Evolutionary conservation across 495 filamentous ascomycete species (phyloP), one percentile per base, ranked within the genome.

Genomic region (Aspergillus bridgeri): DNA sequence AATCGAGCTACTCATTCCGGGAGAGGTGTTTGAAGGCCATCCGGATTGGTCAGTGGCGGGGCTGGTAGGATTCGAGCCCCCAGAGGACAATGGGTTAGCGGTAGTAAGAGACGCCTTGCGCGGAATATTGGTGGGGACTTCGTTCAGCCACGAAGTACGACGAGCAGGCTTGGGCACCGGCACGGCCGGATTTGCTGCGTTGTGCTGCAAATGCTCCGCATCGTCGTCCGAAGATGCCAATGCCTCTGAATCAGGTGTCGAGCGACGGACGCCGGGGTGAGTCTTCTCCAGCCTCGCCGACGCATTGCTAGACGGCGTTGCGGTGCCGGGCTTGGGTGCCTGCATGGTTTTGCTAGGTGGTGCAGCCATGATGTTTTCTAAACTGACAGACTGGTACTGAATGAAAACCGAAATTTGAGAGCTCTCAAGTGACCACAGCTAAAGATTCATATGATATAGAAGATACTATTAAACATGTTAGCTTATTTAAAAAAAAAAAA

Each of bases 151-250:
- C 13, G 81, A 84, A 8, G 79, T 74, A 42, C 81, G 78, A 21
- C 81, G 74, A 23, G 63, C 68, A 47, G 79, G 74, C 56, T 76
- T 78, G 0, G 77, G 64, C 8, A 65, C 60, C 25, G 70, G 69
- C 1, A 69, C 69, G 47, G 65, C 71, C 20, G 72, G 68, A 33
- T 73, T 64, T 20, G 68, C 67, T 3, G 75, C 68, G 6, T 69
- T 55, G 8, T 70, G 65, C 9, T 69, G 64, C 17, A 62, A 60
- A 59, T 83, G 79, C 27, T 81, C 91, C 33, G 75, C 81, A 67
- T 97, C 92, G 64, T 97, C 92, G 66, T 97, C 92, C 3, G 92
- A 96, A 58, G 92, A 96, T 42, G 89, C 90, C 48, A 97, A 75
- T 44, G 92, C 92, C 66, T 97, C 92, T 6, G 92, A 96, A 65